Evolutionary conservation across 2,329 filamentous ascomycete genomes (phyloP), one percentile per base, ranked within the genome.

Genomic region (Fusarium proliferatum): DNA sequence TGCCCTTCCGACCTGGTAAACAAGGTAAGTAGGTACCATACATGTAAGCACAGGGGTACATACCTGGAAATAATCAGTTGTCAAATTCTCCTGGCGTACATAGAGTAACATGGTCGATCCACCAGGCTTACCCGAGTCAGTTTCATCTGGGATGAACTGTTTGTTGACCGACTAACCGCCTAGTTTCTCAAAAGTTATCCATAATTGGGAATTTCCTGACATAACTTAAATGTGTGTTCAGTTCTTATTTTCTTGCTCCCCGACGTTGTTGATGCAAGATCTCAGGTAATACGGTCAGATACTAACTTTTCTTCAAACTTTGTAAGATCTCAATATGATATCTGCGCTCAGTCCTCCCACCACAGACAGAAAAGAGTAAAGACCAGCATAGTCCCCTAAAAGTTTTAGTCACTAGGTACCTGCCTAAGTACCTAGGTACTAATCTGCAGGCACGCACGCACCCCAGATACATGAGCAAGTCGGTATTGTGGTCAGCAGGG

Each of bases 51-150:
- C 48, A 26, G n/a, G 48, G 48, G n/a, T 26, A 52, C 34, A 39
- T 39, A n/a, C 23, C 51, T 53, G 23, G 45, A 13, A 39, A 38
- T 51, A 51, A 38, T 30, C 33, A 26, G 26, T 39, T 51, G 34
- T 30, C 34, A 39, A 53, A 36, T 36, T 51, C 56, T 49, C 33
- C 42, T 42, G 21, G 21, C 26, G 17, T 23, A 33, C 33, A 12
- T 23, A 21, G 38, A 33, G 53, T 34, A 42, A 57, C 30, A 39
- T 28, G 21, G 53, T 13, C 15, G 51, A 21, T 39, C 60, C 53
- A 60, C 60, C 34, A 46, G 26, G 34, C 36, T 48, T 55, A 28
- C 43, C 41, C n/a, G 71, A 73, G 71, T 73, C 71, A 73, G 71
- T 65, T 53, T 63, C 49, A 43, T 56, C 28, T 49, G 43, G 49